Evolutionary conservation across 2,329 filamentous ascomycete genomes (phyloP).

Genomic region (Colletotrichum costaricense): DNA sequence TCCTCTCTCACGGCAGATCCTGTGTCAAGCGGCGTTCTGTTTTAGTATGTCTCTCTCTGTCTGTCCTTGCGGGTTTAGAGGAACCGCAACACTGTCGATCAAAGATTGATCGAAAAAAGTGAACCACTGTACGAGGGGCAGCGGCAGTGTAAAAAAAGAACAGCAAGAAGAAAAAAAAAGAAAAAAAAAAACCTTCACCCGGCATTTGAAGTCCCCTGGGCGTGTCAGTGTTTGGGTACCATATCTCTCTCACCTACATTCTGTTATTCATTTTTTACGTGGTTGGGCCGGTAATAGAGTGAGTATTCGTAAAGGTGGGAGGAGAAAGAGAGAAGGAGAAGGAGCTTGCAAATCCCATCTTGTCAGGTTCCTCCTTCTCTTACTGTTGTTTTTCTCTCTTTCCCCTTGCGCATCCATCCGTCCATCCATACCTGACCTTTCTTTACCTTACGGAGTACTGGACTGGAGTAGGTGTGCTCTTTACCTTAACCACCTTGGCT

Average conservation of each 20-base stretch:
- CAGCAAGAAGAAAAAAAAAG: background rate
- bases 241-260: background rate
- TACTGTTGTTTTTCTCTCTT: background rate
- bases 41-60: background rate
- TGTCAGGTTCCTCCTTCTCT: constrained; percentile 12
- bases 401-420: background rate
- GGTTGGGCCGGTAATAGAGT: constrained; percentile 15
- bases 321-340: constrained; percentile 1
- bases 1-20: constrained; percentile 2
- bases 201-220: constrained; percentile 2
- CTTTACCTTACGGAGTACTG: background rate
- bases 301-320: background rate
- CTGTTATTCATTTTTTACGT: background rate
- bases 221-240: background rate
- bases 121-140: background rate
- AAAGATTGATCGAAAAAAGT: background rate
- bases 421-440: background rate
- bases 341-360: constrained; percentile 4
- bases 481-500: constrained; percentile 25
- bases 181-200: background rate
- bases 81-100: background rate
- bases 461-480: background rate
- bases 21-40: background rate
- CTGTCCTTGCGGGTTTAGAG: background rate
- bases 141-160: constrained; percentile 4